A percentile compares a stretch with the other conserved stretches of the same genome.
phyloP scores from a whole-genome alignment of 306 rosid genomes.

The Senna siamea region DNA sequence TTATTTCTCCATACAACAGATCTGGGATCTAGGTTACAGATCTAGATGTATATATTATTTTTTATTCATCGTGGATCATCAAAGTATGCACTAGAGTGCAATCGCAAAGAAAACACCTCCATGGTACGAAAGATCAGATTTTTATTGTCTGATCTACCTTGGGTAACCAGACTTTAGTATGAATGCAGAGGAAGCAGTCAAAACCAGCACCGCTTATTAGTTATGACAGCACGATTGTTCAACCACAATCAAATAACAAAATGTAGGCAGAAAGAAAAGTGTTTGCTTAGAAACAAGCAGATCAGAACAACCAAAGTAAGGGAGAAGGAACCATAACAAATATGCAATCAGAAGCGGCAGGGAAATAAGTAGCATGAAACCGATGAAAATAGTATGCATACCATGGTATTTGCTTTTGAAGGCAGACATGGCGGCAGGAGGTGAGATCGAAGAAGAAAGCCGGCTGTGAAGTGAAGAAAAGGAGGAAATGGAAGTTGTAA shows the following conservation, averaged over 20 bases:
- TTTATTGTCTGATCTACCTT: neutral
- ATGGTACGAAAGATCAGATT: neutral
- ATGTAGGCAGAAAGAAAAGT: neutral
- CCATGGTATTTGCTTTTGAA: conserved; percentile 80
- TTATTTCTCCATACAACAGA: neutral
- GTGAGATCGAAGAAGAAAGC: neutral
- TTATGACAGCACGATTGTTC: neutral
- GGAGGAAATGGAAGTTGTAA: neutral
- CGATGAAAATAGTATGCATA: conserved; percentile 8
- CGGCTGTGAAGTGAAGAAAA: conserved; percentile 23
- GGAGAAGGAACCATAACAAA: neutral
- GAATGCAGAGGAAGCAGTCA: neutral
- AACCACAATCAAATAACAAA: neutral
- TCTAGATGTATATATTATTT: neutral
- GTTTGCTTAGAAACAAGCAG: neutral
- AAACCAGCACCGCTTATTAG: neutral
- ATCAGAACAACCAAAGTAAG: neutral
- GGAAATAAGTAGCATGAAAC: too few species aligned
- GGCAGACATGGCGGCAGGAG: conserved; percentile 51
- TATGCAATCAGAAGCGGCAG: neutral
- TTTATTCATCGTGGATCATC: neutral
- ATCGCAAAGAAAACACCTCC: neutral
- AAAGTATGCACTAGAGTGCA: neutral
- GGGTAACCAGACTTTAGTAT: too few species aligned
- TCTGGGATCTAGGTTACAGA: conserved; percentile 12